Base-by-base conservation (phyloP, 352 stramenopile genomes). In the Phytophthora sansomeana region DNA sequence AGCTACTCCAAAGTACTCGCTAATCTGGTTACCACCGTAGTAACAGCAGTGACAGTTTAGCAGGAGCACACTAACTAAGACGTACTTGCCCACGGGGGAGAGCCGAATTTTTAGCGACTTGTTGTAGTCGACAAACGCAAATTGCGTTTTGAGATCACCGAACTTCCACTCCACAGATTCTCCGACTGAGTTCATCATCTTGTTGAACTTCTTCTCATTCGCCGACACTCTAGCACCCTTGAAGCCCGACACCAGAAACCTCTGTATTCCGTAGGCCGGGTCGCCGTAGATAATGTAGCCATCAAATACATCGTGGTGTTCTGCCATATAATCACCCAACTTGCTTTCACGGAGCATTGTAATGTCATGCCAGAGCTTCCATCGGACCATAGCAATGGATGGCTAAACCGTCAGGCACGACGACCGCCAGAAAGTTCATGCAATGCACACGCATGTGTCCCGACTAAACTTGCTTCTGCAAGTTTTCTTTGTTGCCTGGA, bases 401-500 rank as follows among this genome's bases (percentile, higher is more conserved):
- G 42, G 17, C 17, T 24, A 32, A 49, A 49, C 21, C 5, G 4
- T 28, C 42, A 53, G 46, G 29, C 9, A 53, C 46, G 13, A 32
- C 46, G 16, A 46, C 35, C 19, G 49, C 33, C 49, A 24, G 49
- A 28, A 57, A 50, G 36, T 51, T 57, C 16, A 55, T 42, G 24
- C 21, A 63, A 36, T 63, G 33, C 5, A 63, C 30, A 5, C 43
- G 24, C 32, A 55, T 63, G 24, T 63, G 43, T 1, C 30, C 33
- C 1, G 43, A 63, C 17, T 63, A 63, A 29, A 63, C 43, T 44
- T 53, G 19, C 32, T 42, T 63, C 33, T 63, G 43, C 14, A 48
- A 16, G 29, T 55, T 55, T 38, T 63, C 33, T 29, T 47, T 63
- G 32, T 48, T 47, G 17, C 43, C 55, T 29, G 43, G 43, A 2